These are phyloP conservation scores for Darksidea phi DNA, from an alignment of 495 filamentous ascomycete species.

Conservation along the genomic window DNA sequence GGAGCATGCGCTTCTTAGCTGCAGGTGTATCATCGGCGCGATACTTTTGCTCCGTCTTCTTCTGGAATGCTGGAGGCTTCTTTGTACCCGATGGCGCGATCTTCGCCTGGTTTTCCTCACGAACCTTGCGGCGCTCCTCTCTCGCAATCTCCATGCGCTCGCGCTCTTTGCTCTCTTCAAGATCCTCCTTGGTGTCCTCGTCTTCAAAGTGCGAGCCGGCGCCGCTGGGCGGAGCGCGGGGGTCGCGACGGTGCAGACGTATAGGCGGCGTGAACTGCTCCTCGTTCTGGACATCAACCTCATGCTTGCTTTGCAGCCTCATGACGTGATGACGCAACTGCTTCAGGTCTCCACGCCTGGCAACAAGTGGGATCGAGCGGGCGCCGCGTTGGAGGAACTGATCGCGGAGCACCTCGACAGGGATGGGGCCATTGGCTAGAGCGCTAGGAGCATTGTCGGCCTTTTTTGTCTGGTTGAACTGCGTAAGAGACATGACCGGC, in stretches of 20 bases:
- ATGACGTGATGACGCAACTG: constrained; percentile 86
- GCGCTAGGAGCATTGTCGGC: constrained; percentile 37
- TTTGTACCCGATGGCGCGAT: constrained; percentile 72
- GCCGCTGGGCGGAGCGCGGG: constrained; percentile 61
- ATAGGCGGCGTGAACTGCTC: constrained; percentile 84
- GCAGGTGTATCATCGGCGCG: constrained; percentile 62
- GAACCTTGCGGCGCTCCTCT: constrained; percentile 76
- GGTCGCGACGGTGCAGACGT: constrained; percentile 82
- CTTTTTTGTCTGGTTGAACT: constrained; percentile 17
- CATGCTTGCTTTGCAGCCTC: constrained; percentile 61
- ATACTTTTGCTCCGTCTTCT: constrained; percentile 68
- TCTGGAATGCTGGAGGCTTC: constrained; percentile 67
- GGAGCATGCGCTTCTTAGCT: constrained; percentile 70
- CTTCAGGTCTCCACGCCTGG: constrained; percentile 74
- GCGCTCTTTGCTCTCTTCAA: constrained; percentile 62
- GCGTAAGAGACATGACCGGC: constrained; percentile 20
- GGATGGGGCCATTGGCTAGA: constrained; percentile 45
- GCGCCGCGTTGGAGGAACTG: constrained; percentile 47
- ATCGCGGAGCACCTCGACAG: constrained; percentile 18
- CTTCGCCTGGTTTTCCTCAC: constrained; percentile 78
- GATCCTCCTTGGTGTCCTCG: constrained; percentile 49
- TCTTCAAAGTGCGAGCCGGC: constrained; percentile 48
- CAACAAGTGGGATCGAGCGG: constrained; percentile 66
- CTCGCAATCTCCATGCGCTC: constrained; percentile 69
- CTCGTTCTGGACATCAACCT: constrained; percentile 70